Base-by-base conservation (phyloP, 2,329 filamentous ascomycete genomes). In the Dactylellina sp. region DNA sequence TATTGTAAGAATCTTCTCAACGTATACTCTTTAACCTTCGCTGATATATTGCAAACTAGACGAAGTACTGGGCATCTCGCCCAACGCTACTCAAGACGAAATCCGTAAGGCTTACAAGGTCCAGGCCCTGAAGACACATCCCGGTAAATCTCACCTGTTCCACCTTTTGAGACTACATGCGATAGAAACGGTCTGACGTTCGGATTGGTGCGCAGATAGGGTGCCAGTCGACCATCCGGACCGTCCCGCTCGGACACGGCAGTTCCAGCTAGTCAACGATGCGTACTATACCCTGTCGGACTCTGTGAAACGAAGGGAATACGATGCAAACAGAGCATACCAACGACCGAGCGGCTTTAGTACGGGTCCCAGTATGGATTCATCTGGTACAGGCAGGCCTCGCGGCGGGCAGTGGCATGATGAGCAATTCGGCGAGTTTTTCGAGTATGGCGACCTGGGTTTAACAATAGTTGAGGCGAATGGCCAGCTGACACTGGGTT, bases 31-130 rank as follows among this genome's bases (percentile, higher is more conserved):
- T 7, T 1, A 39, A 18, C 11, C 14, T 22, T 32, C 78, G 65
- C 77, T 75, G 75, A 40, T 47, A 49, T 47, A 6, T 24, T 57
- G 20, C 42, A 16, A 46, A 22, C 7, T 28, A 93, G 91, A 94
- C 83, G 88, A 86, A 56, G 86, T 91, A 76, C 88, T 97, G 55
- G 90, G 90, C 76, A 82, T 97, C 74, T 80, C 89, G 57, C 86
- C 91, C 37, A 89, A 86, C 77, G 93, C 94, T 35, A 90, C 88
- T 0, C 87, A 89, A 71, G 88, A 93, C 79, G 91, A 98, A 81
- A 89, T 99, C 80, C 91, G 94, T 78, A 91, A 92, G 85, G 95
- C 93, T 56, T 99, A 98, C 85, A 99, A 99, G 81, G 90, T 90
- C 90, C 91, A 78, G 39, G 77, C 42, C 6, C 37, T 75, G 7